Base-by-base conservation (phyloP, 257 asterid genomes). In the Phtheirospermum japonicum region DNA sequence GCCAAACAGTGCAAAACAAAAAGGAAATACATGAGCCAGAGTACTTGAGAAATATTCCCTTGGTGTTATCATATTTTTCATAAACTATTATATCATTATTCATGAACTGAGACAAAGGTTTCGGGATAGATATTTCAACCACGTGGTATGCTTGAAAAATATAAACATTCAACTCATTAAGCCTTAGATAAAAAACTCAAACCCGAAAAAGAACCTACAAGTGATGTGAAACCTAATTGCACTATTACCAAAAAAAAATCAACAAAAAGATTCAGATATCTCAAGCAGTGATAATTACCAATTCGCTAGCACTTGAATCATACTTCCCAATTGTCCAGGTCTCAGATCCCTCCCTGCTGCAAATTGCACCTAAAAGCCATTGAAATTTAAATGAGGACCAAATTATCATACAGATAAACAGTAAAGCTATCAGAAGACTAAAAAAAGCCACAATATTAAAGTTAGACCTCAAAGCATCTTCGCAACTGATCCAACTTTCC, bases 321-420 rank as follows among this genome's bases (percentile, higher is more conserved):
- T 92, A 73, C 73, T 75, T 61, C 89, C 87, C 67, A 92, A 63
- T 71, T 92, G 97, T 58, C 79, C 94, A 34, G 96, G 97, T 72
- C 95, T 85, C 50, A 89, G 91, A 84, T 92, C 99, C 83, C 99
- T 89, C 66, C 97, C 99, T 46, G 91, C 96, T 2, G 99, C 96
- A 76, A 92, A 86, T 80, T 86, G 99, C 61, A 92, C 97, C 98
- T 92, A 77, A 57, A 84, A 66, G 65, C 62, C 50, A 52, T 33
- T 46, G 9, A 68, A 36, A 54, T 61, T 19, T 46, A 46, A 49
- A 58, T 74, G 55, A 63, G 67, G 40, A 58, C 61, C 57, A 67
- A 66, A 65, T 53, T 7, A 36, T 39, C 28, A 57, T 50, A 36
- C 66, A 32, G 45, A 32, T 48, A 31, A 67, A 53, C 26, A 52